Conservation (phyloP, 768 basidiomycete genomes). For the Glaciozyma martinii region DNA sequence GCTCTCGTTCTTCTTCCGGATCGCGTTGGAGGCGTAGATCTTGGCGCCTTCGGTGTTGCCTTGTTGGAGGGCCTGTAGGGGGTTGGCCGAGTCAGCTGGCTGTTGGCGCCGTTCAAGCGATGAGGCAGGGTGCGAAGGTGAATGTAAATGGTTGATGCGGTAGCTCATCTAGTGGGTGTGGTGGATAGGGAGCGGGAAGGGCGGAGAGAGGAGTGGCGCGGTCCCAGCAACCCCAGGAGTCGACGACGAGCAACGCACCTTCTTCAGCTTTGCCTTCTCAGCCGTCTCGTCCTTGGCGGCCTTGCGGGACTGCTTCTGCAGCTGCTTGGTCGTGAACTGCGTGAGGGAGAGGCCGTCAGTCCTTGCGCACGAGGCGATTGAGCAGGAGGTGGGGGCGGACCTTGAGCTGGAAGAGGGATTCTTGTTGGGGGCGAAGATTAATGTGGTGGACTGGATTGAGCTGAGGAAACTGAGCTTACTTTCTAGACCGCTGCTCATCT, state of each 20-base stretch:
- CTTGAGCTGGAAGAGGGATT: slow-evolving; percentile 98
- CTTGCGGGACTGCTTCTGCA: slow-evolving; percentile 91
- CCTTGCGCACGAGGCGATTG: neutral
- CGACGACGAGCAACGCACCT: slow-evolving; percentile 49
- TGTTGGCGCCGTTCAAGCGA: neutral
- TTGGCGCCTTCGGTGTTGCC: slow-evolving; percentile 93
- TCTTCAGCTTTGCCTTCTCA: slow-evolving; percentile 87
- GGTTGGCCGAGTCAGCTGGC: neutral
- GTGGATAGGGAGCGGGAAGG: too few relatives aligned
- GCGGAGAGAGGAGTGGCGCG: neutral
- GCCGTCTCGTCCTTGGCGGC: slow-evolving; percentile 86
- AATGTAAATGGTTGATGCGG: too few relatives aligned
- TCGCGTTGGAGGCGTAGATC: slow-evolving; percentile 97
- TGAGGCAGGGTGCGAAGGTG: neutral
- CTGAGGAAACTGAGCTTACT: neutral
- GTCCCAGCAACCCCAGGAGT: too few relatives aligned
- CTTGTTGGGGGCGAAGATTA: slow-evolving; percentile 43
- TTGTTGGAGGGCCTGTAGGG: slow-evolving; percentile 78
- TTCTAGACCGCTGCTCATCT: neutral
- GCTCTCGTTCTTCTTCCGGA: slow-evolving; percentile 92
- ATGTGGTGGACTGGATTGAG: too few relatives aligned
- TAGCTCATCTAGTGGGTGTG: too few relatives aligned
- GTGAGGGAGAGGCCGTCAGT: neutral
- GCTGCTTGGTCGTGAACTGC: slow-evolving; percentile 95
- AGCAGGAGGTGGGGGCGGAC: slow-evolving; percentile 42